Conservation (phyloP, 208 protist species). For the Trypanosoma brucei region DNA sequence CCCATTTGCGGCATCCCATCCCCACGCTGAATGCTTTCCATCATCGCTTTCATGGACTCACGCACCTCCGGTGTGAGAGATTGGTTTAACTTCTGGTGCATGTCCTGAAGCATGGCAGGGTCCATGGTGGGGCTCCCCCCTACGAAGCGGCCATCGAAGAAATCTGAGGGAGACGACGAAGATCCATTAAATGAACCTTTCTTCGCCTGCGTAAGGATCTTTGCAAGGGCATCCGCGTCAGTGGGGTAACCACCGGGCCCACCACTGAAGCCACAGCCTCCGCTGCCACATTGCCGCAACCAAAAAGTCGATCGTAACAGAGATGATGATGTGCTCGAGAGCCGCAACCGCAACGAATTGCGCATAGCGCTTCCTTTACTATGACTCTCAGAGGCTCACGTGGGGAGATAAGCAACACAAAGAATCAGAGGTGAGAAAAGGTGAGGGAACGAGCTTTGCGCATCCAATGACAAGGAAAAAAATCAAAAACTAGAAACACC, state of each 20-base stretch:
- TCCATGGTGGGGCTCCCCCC: conserved; percentile 59
- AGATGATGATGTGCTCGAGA: conserved; percentile 1
- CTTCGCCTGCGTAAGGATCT: conserved; percentile 49
- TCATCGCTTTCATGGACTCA: conserved; percentile 76
- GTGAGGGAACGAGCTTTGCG: neutral
- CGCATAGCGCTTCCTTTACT: conserved; percentile 16
- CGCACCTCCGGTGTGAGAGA: conserved; percentile 82
- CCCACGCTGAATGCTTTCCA: conserved; percentile 55
- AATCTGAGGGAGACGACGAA: conserved; percentile 24
- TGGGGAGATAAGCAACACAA: neutral
- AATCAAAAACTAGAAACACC: too few relatives aligned
- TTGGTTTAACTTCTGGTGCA: conserved; percentile 60
- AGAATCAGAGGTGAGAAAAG: conserved; percentile 14
- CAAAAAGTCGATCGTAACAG: conserved; percentile 7
- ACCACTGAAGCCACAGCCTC: conserved; percentile 13
- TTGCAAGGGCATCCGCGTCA: conserved; percentile 50
- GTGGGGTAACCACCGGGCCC: conserved; percentile 8
- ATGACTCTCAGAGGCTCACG: neutral
- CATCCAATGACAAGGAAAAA: too few relatives aligned
- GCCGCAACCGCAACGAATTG: neutral
- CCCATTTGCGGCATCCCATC: conserved; percentile 70
- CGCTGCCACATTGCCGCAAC: conserved; percentile 25
- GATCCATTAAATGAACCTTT: conserved; percentile 9
- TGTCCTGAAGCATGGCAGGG: conserved; percentile 37
- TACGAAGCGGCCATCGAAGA: conserved; percentile 76